Evolutionary conservation across 2,329 filamentous ascomycete genomes (phyloP).

Genomic region (Dactylella cylindrospora): DNA sequence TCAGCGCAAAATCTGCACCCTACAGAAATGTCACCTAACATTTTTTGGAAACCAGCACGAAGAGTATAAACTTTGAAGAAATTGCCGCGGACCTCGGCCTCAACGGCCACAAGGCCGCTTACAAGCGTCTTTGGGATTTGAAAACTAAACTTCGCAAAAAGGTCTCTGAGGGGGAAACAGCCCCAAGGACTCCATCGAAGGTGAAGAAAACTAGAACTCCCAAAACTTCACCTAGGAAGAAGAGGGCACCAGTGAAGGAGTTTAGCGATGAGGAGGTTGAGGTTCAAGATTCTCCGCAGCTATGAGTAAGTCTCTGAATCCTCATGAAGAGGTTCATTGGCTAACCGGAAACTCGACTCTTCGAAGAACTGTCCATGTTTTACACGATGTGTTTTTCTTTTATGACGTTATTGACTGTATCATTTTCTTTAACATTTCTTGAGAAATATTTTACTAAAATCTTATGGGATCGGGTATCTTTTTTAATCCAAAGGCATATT

Average conservation of each 20-base stretch:
- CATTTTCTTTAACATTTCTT: too few species aligned
- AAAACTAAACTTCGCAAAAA: conserved; percentile 14
- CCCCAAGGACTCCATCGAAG: background rate
- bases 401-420: too few species aligned
- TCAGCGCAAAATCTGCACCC: background rate
- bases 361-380: too few species aligned
- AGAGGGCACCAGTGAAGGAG: conserved; percentile 2
- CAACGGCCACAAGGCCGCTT: conserved; percentile 32
- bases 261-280: too few species aligned
- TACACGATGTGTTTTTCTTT: too few species aligned
- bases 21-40: background rate
- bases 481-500: too few species aligned
- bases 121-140: conserved; percentile 33
- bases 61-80: conserved; percentile 30
- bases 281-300: background rate
- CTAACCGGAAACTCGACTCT: too few species aligned
- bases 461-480: too few species aligned
- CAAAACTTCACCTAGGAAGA: conserved; percentile 16
- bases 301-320: too few species aligned
- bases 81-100: conserved; percentile 15
- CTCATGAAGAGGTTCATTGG: too few species aligned
- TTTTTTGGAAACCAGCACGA: conserved; percentile 11
- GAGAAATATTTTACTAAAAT: too few species aligned
- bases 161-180: background rate
- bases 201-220: conserved; percentile 16